Evolutionary conservation across 2,329 filamentous ascomycete species (phyloP).

Genomic region (Claviceps sp.): DNA sequence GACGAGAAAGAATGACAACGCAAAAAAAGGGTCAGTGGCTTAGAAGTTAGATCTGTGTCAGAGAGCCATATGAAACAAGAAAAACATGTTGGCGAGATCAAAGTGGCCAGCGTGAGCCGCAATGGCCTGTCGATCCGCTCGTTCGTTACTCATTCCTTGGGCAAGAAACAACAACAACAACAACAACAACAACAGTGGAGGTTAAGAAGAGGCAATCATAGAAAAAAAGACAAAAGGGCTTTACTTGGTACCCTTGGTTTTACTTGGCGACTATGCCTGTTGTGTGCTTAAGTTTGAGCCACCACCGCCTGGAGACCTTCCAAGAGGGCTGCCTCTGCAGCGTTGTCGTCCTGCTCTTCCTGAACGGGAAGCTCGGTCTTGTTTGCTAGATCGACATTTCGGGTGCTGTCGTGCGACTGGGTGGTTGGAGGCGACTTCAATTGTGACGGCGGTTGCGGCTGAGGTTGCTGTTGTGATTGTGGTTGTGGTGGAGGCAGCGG

Average conservation of each 20-base stretch:
- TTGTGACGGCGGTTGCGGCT: background rate
- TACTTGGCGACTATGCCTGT: too few relatives aligned
- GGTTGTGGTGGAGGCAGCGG: background rate
- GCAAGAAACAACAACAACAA: background rate
- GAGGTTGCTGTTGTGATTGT: background rate
- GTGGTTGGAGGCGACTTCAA: conserved; percentile 4
- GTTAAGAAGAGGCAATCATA: background rate
- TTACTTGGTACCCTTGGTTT: background rate
- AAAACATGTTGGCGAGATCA: background rate
- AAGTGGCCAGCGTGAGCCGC: background rate
- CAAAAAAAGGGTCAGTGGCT: background rate
- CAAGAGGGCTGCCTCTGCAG: conserved; percentile 20
- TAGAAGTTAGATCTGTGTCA: too few relatives aligned
- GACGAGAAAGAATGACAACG: background rate
- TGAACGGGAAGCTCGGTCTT: conserved; percentile 12
- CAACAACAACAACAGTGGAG: too few relatives aligned
- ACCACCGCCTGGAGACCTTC: conserved; percentile 23
- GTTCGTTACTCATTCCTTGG: background rate
- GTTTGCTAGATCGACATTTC: conserved; percentile 12
- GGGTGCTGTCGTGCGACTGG: conserved; percentile 11
- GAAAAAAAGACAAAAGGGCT: background rate
- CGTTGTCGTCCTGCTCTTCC: conserved; percentile 17
- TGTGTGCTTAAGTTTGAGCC: conserved; percentile 10
- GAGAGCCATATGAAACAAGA: background rate
- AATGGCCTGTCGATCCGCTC: background rate